Base-by-base conservation (phyloP, 208 protist genomes). In the Trypanosomatidae sp. region DNA sequence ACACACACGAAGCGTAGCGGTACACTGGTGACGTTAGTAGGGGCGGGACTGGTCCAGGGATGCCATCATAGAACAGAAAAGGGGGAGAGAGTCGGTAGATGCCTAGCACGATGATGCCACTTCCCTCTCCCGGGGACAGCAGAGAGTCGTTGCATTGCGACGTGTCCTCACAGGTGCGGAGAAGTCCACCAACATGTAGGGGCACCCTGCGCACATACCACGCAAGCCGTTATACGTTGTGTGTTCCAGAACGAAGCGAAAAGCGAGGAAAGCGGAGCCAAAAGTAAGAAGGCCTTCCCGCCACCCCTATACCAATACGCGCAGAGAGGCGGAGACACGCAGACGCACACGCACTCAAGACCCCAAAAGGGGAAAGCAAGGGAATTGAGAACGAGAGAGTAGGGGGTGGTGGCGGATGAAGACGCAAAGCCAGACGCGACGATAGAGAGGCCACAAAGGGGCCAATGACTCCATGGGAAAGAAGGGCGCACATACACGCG, bases 201-300 rank as follows among this genome's bases (percentile, higher is more conserved):
- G 19, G 17, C 36, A 44, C 19, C n/a, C 3, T n/a, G 28, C 53
- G 36, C 28, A 76, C 39, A 53, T 12, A 58, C 15, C 33, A 60
- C 49, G 73, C 71, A 64, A 69, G 12, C 44, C 30, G 36, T 65
- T 65, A 74, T 49, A 79, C 1, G 66, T 36, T 50, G 46, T 43
- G 22, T 19, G 64, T 10, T 46, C 49, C 56, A 59, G 41, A 47
- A 60, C 56, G 52, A 69, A 77, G 58, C 2, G 2, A 65, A 65
- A 25, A 65, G 6, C 4, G 58, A n/a, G 22, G 33, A 9, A 62
- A 3, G 9, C 30, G 19, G 1, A n/a, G 19, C 71, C n/a, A 55
- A 36, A 13, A 17, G 39, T 28, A 43, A 25, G 25, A n/a, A 46
- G 47, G 65, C 25, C 22, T 39, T 39, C 17, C 39, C 22, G 13